Conservation (phyloP, 495 filamentous ascomycete genomes). For the Xylaria cubensis region DNA sequence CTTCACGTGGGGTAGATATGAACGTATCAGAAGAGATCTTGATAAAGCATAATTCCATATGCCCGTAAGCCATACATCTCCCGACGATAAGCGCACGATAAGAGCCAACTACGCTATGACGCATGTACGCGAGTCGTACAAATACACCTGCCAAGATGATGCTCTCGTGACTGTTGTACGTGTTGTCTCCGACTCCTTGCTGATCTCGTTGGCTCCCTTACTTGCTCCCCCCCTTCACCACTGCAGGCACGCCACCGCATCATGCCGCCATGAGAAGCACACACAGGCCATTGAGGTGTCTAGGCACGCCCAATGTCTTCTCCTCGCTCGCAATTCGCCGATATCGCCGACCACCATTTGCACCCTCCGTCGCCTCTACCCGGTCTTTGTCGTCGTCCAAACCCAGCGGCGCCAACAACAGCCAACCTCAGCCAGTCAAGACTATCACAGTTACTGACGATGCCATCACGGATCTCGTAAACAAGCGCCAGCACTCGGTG, state of each 20-base stretch:
- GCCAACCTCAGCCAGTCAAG: conserved; percentile 46
- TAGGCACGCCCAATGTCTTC: conserved; percentile 40
- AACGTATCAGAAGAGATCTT: not conserved
- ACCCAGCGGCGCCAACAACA: conserved; percentile 24
- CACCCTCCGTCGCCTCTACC: not conserved
- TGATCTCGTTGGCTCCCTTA: not conserved
- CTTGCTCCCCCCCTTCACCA: conserved; percentile 17
- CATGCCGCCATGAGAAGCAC: conserved; percentile 56
- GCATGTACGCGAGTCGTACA: conserved; percentile 9
- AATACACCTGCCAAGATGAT: conserved; percentile 5
- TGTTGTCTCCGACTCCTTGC: not conserved
- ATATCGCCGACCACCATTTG: not conserved
- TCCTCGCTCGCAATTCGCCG: conserved; percentile 28
- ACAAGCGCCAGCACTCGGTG: conserved; percentile 77
- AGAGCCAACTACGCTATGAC: conserved; percentile 13
- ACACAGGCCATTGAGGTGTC: conserved; percentile 48
- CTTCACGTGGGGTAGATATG: not conserved
- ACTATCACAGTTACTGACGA: conserved; percentile 58
- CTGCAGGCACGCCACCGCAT: conserved; percentile 30
- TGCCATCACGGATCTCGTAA: conserved; percentile 78
- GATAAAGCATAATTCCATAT: conserved; percentile 6
- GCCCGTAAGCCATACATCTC: not conserved
- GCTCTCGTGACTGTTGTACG: conserved; percentile 12
- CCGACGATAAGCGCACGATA: conserved; percentile 6
- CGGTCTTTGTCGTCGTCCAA: conserved; percentile 32